Evolutionary conservation across 371 early-diverging fungal genomes (phyloP).

Genomic region (Syncephalis fuscata): DNA sequence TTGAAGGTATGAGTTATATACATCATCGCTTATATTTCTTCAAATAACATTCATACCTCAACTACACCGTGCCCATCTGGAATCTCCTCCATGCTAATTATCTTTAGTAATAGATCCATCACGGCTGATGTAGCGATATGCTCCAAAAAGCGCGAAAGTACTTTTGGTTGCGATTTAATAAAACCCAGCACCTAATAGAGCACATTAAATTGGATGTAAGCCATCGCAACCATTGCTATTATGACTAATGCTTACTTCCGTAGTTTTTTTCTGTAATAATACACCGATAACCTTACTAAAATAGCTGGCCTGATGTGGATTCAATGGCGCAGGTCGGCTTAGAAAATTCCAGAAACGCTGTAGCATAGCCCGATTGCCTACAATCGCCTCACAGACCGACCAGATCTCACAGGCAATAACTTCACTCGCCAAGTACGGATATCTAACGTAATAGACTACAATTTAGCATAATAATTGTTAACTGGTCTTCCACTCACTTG

Average conservation of each 20-base stretch:
- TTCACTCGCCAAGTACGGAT: slow-evolving; percentile 73
- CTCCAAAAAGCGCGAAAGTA: slow-evolving; percentile 27
- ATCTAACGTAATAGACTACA: slow-evolving; percentile 25
- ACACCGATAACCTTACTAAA: slow-evolving; percentile 76
- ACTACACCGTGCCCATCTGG: slow-evolving; percentile 66
- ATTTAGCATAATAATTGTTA: no score
- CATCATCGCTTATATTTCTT: no score
- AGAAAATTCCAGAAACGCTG: slow-evolving; percentile 66
- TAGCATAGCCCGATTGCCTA: slow-evolving; percentile 47
- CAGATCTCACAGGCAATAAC: slow-evolving; percentile 60
- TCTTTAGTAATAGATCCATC: slow-evolving; percentile 77
- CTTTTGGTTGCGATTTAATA: slow-evolving; percentile 39
- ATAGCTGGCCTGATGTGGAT: slow-evolving; percentile 65
- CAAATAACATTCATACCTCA: slow-evolving; percentile 41
- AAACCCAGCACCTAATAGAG: slow-evolving; percentile 35
- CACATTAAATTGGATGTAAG: no score
- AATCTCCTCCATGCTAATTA: slow-evolving; percentile 80
- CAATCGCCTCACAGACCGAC: slow-evolving; percentile 57
- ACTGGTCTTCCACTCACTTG: no score
- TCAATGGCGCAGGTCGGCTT: slow-evolving; percentile 51
- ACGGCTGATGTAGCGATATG: slow-evolving; percentile 77
- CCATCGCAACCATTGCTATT: no score
- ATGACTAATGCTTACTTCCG: slow-evolving; percentile 28
- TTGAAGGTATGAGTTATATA: no score
- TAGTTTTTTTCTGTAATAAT: slow-evolving; percentile 65